Conservation (phyloP, 108 stramenopile genomes). For the Pseudonitzschia multistriata region DNA sequence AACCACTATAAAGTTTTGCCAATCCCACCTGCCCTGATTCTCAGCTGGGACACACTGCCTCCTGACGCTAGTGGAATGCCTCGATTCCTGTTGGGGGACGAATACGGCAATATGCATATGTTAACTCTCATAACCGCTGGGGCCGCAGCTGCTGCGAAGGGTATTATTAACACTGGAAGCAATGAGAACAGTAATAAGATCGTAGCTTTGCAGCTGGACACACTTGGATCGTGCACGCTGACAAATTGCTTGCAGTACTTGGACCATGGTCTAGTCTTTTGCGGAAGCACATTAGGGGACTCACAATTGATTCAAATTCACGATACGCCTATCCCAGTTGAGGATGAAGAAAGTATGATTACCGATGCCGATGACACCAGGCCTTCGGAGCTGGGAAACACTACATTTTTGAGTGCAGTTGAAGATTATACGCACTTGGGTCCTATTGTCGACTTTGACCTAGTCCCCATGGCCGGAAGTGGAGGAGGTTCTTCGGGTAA, state of each 20-base stretch:
- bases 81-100: slow-evolving; percentile 86
- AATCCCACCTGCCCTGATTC: slow-evolving; percentile 45
- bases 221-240: slow-evolving; percentile 64
- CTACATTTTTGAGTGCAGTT: slow-evolving; percentile 74
- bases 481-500: not conserved
- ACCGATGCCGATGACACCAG: slow-evolving; percentile 26
- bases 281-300: slow-evolving; percentile 89
- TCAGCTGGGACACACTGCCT: slow-evolving; percentile 47
- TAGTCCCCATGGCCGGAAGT: slow-evolving; percentile 61
- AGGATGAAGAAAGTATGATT: slow-evolving; percentile 8
- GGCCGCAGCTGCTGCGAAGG: not conserved
- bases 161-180: not conserved
- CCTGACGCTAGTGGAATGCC: slow-evolving; percentile 47
- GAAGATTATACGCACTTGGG: slow-evolving; percentile 94
- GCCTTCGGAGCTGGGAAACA: slow-evolving; percentile 33
- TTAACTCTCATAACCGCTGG: slow-evolving; percentile 56
- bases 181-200: slow-evolving; percentile 29
- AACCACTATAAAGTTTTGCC: slow-evolving; percentile 61
- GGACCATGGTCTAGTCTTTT: slow-evolving; percentile 88
- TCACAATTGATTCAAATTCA: slow-evolving; percentile 88
- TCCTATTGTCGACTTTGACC: slow-evolving; percentile 96
- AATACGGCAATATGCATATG: slow-evolving; percentile 82
- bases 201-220: slow-evolving; percentile 66
- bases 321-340: slow-evolving; percentile 65
- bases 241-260: slow-evolving; percentile 78